phyloP scores from a whole-genome alignment of 163 green algal species.

The Scenedesmus sp. region DNA sequence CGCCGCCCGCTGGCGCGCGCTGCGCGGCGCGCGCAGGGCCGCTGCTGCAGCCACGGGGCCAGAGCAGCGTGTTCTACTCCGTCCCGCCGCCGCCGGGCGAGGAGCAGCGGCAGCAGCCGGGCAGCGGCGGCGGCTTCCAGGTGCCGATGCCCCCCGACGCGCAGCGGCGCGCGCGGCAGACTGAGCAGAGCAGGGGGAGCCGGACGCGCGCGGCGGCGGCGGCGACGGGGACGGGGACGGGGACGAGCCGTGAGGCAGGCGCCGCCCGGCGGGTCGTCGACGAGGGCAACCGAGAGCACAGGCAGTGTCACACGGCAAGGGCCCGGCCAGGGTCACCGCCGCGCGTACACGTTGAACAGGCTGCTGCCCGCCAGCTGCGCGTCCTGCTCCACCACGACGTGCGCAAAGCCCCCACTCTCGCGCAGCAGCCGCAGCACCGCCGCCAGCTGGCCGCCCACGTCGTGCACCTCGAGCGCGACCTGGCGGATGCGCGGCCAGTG shows the following conservation, averaged over 20 bases:
- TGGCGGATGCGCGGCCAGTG: conserved; percentile 69
- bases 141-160: too few species aligned
- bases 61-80: conserved; percentile 66
- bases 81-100: conserved; percentile 44
- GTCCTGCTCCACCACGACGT: conserved; percentile 32
- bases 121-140: neutral
- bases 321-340: too few species aligned
- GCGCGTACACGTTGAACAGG: conserved; percentile 52
- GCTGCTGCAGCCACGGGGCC: conserved; percentile 58
- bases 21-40: conserved; percentile 16
- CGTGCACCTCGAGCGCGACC: conserved; percentile 62
- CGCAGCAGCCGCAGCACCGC: conserved; percentile 32
- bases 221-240: too few species aligned
- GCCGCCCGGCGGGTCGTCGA: too few species aligned
- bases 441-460: conserved; percentile 37
- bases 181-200: too few species aligned
- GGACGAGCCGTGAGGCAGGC: too few species aligned
- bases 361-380: conserved; percentile 35
- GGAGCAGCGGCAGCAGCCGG: neutral
- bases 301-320: too few species aligned
- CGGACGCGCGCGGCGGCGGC: too few species aligned
- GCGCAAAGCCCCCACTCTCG: neutral
- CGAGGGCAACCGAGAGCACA: too few species aligned
- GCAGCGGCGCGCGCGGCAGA: too few species aligned
- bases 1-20: too few species aligned